Conservation (phyloP, 306 rosid genomes). For the Hippophae tibetana region DNA sequence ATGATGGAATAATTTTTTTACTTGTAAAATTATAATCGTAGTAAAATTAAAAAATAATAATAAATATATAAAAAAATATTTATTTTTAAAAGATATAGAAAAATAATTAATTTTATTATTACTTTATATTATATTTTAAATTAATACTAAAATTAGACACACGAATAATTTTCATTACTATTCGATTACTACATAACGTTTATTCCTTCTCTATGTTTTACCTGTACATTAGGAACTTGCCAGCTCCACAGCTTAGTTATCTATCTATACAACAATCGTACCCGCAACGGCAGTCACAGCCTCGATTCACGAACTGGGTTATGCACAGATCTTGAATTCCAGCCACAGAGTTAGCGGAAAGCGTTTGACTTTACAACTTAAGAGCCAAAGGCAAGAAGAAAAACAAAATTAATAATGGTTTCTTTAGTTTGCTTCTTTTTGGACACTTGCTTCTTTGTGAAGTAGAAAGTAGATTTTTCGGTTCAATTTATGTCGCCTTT, state of each 20-base stretch:
- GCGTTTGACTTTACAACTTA: constrained; percentile 33
- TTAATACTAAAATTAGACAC: too few species aligned
- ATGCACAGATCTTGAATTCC: constrained; percentile 27
- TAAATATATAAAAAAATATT: too few species aligned
- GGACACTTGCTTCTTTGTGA: too few species aligned
- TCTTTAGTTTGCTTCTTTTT: constrained; percentile 11
- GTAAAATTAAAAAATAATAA: too few species aligned
- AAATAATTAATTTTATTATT: too few species aligned
- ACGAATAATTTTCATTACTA: background rate
- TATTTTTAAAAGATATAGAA: too few species aligned
- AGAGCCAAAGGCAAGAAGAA: constrained; percentile 8
- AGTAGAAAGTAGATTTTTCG: background rate
- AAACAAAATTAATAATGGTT: constrained; percentile 5
- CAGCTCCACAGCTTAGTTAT: background rate
- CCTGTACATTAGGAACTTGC: background rate
- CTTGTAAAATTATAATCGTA: too few species aligned
- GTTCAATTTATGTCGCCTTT: constrained; percentile 22
- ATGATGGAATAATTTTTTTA: too few species aligned
- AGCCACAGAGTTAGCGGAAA: constrained; percentile 30
- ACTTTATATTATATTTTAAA: too few species aligned
- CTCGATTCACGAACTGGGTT: constrained; percentile 42
- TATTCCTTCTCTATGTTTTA: background rate
- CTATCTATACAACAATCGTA: too few species aligned
- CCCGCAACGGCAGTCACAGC: constrained; percentile 13
- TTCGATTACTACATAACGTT: too few species aligned